Evolutionary conservation across 108 stramenopile species (phyloP).

Genomic region (Nitzschia inconspicua): DNA sequence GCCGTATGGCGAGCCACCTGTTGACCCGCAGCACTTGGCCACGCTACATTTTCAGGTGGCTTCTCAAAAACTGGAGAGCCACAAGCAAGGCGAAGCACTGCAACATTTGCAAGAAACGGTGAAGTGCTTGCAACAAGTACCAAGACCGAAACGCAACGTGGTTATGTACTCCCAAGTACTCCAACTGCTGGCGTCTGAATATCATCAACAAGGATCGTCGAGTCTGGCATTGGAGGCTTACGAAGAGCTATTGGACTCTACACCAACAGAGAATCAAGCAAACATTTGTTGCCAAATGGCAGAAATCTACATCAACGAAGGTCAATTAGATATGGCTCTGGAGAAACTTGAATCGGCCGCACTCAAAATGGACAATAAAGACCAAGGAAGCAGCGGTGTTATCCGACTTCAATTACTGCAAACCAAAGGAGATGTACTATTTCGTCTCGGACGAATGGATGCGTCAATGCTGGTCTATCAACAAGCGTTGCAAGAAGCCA

Average conservation of each 20-base stretch:
- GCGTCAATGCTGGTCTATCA: constrained; percentile 26
- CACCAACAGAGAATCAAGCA: constrained; percentile 7
- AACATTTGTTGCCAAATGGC: constrained; percentile 26
- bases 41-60: constrained; percentile 29
- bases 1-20: background rate
- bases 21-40: constrained; percentile 13
- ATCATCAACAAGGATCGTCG: constrained; percentile 20
- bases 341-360: constrained; percentile 21
- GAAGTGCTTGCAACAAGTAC: constrained; percentile 16
- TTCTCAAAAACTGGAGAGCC: constrained; percentile 12
- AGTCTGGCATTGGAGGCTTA: constrained; percentile 21
- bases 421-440: constrained; percentile 34
- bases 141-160: constrained; percentile 12
- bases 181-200: constrained; percentile 23
- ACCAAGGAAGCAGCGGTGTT: background rate
- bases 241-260: background rate
- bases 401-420: constrained; percentile 28
- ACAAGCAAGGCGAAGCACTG: constrained; percentile 23
- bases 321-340: constrained; percentile 19
- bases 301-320: constrained; percentile 17
- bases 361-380: background rate
- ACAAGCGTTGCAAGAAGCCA: constrained; percentile 16
- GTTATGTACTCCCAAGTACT: constrained; percentile 24
- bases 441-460: constrained; percentile 24
- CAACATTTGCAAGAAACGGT: constrained; percentile 28